Base-by-base conservation (phyloP, 73 alveolate species). In the Durusdinium trenchii region DNA sequence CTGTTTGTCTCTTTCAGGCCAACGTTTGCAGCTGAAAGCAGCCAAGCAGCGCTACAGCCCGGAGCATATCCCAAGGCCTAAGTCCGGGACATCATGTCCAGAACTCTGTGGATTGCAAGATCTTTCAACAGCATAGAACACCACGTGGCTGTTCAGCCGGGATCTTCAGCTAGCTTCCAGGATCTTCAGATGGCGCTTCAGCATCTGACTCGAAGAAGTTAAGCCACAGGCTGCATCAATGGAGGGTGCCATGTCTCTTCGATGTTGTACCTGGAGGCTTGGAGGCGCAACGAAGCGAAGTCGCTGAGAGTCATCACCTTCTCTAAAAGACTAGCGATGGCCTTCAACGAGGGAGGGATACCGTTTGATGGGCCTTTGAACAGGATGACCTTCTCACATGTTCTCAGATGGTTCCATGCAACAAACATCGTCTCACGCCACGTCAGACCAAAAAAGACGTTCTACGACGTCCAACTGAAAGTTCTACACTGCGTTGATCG, bases 191-290 rank as follows among this genome's bases (percentile, higher is more conserved):
- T 12, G 69, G 12, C 32, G 69, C 69, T 23, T 16, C 79, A 38
- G 79, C 79, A 6, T 18, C 79, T 28, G 6, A 10, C 42, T 38
- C 79, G 45, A 6, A 16, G 45, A 6, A 40, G 18, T 69, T 57
- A 48, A 47, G 87, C 42, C 86, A 40, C 45, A 28, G 50, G 76
- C 98, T 91, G 98, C 98, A 91, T 91, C 54, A 69, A n/a, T 7
- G 98, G 98, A n/a, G 46, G 75, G 35, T 91, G 98, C 98, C 98
- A 91, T 18, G 98, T 91, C 36, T 71, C 89, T 71, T 91, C 98
- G 84, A 78, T 78, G 82, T 71, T 91, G 98, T 91, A 38, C 98
- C 98, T 91, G 71, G 50, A 36, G 43, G 16, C 64, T 3, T 38
- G 28, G 28, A 16, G 28, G 45, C 42, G 28, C 9, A 9, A 6